Conservation (phyloP, 352 stramenopile species). For the Phytopythium delawarense region DNA sequence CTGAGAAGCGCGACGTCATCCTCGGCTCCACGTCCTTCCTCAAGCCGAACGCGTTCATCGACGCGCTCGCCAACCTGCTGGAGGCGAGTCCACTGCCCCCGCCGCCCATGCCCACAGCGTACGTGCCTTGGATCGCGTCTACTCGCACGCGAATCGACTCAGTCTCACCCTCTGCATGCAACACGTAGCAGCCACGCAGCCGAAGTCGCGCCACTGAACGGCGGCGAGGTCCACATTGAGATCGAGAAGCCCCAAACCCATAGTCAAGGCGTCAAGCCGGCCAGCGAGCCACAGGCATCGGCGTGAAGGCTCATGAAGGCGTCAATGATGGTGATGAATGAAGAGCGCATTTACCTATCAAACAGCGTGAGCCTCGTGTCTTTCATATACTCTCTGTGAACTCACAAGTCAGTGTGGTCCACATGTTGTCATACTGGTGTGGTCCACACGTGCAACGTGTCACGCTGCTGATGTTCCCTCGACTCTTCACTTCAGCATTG, state of each 20-base stretch:
- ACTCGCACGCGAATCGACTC: neutral
- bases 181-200: slow-evolving; percentile 28
- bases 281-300: neutral
- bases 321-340: neutral
- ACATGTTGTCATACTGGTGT: neutral
- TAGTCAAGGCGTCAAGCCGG: slow-evolving; percentile 10
- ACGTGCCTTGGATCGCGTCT: neutral
- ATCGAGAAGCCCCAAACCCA: slow-evolving; percentile 44
- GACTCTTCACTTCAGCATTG: neutral
- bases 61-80: slow-evolving; percentile 59
- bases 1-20: slow-evolving; percentile 70
- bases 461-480: neutral
- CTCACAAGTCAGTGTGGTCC: neutral
- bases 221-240: slow-evolving; percentile 64
- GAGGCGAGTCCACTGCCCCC: slow-evolving; percentile 30
- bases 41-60: slow-evolving; percentile 49
- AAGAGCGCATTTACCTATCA: neutral
- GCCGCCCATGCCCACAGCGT: slow-evolving; percentile 6
- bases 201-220: slow-evolving; percentile 52
- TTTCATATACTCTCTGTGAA: neutral
- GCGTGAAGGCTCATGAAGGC: neutral
- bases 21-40: slow-evolving; percentile 72
- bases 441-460: slow-evolving; percentile 1
- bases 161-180: neutral
- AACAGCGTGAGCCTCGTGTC: slow-evolving; percentile 1